Percentiles rank a stretch among this genome's conserved stretches.
These are phyloP conservation scores for Botrytis pseudocinerea DNA, from an alignment of 2,329 filamentous ascomycete species.

Conservation along the genomic window DNA sequence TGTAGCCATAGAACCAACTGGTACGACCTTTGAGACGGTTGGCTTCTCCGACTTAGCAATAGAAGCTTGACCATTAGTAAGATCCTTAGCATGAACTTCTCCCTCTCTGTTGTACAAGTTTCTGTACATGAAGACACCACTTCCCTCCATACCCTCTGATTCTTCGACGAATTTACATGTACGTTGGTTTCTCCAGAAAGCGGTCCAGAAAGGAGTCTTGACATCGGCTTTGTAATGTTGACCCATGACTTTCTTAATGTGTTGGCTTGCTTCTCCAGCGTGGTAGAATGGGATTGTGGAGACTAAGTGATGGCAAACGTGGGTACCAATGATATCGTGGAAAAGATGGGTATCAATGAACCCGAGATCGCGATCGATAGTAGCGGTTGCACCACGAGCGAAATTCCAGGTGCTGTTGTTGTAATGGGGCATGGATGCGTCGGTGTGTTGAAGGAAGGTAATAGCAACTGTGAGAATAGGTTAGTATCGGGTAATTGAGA, in stretches of 20 bases:
- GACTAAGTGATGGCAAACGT: slow-evolving; percentile 64
- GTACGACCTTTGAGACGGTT: background rate
- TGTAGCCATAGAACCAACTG: slow-evolving; percentile 32
- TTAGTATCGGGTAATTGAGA: slow-evolving; percentile 30
- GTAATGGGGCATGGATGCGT: slow-evolving; percentile 57
- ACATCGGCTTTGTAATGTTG: slow-evolving; percentile 52
- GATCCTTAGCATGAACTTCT: slow-evolving; percentile 32
- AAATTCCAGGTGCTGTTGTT: slow-evolving; percentile 61
- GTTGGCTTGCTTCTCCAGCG: slow-evolving; percentile 58
- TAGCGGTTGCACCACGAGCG: slow-evolving; percentile 61
- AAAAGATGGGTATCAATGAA: slow-evolving; percentile 65
- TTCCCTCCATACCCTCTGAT: slow-evolving; percentile 39
- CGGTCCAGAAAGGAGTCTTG: slow-evolving; percentile 42
- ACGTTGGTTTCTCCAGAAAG: slow-evolving; percentile 41
- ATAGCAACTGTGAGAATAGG: slow-evolving; percentile 57
- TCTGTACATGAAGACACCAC: slow-evolving; percentile 40
- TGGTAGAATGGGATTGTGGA: slow-evolving; percentile 63
- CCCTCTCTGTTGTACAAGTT: slow-evolving; percentile 38
- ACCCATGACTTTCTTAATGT: slow-evolving; percentile 57
- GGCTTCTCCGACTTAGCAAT: slow-evolving; percentile 24
- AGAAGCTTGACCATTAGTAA: slow-evolving; percentile 23
- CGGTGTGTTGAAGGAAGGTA: slow-evolving; percentile 74
- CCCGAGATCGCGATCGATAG: slow-evolving; percentile 64
- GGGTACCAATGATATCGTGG: slow-evolving; percentile 65
- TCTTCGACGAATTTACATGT: slow-evolving; percentile 42